Percentiles rank a stretch among this genome's conserved stretches.
phyloP scores from a whole-genome alignment of 371 early-diverging fungal species.

The Mortierella sp. region DNA sequence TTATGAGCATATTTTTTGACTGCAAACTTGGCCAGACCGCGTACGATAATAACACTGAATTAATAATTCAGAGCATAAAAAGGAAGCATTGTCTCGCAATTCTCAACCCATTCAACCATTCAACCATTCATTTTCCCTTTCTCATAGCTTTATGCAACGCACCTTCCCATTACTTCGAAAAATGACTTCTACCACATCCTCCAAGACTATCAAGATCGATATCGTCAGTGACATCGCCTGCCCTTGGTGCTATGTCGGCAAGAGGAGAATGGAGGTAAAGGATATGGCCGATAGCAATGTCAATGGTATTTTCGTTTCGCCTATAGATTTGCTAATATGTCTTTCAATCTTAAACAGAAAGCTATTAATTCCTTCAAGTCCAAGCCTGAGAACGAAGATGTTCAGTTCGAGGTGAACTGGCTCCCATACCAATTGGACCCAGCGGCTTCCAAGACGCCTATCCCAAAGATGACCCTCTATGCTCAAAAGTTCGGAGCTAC shows the following conservation, averaged over 20 bases:
- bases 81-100: neutral
- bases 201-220: constrained; percentile 60
- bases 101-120: neutral
- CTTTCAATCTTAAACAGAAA: constrained; percentile 36
- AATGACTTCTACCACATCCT: constrained; percentile 37
- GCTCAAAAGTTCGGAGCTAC: constrained; percentile 70
- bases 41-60: neutral
- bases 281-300: neutral
- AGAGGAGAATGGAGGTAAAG: constrained; percentile 68
- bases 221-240: constrained; percentile 71
- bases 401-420: constrained; percentile 68
- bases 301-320: neutral
- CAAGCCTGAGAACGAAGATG: constrained; percentile 59
- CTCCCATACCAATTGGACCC: constrained; percentile 77
- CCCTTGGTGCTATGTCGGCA: constrained; percentile 81
- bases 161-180: constrained; percentile 31
- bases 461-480: constrained; percentile 65
- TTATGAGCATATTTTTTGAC: neutral
- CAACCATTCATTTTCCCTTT: neutral
- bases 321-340: neutral
- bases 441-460: constrained; percentile 33
- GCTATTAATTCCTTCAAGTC: constrained; percentile 66
- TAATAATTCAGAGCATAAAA: neutral
- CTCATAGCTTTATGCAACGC: constrained; percentile 30
- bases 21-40: neutral